These are phyloP conservation scores for Cymbopogon citratus DNA, from an alignment of 176 grass and related monocot genomes.

Conservation along the genomic window DNA sequence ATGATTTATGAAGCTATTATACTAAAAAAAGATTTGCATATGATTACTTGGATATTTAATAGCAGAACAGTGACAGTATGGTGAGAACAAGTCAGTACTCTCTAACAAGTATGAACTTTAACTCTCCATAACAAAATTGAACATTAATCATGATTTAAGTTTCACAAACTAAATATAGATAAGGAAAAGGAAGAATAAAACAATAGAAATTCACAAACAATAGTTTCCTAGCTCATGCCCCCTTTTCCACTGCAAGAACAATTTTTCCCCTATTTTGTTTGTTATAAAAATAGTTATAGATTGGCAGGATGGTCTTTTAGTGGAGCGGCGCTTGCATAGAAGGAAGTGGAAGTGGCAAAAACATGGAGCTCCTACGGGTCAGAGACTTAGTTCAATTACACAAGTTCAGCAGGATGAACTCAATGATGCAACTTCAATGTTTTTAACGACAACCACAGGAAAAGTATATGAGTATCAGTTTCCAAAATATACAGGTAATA, in stretches of 20 bases:
- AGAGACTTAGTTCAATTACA: constrained; percentile 66
- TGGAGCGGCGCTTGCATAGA: constrained; percentile 87
- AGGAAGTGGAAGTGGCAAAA: constrained; percentile 96
- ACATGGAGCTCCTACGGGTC: constrained; percentile 64
- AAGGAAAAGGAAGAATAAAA: background rate
- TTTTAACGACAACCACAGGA: constrained; percentile 71
- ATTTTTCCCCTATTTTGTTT: constrained; percentile 20
- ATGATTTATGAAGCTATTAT: background rate
- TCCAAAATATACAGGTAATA: constrained; percentile 49
- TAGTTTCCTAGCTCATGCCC: background rate
- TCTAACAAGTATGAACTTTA: constrained; percentile 2
- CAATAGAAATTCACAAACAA: background rate
- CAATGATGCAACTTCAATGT: constrained; percentile 50
- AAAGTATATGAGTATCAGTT: constrained; percentile 74
- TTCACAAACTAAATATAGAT: constrained; percentile 6
- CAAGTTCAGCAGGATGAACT: constrained; percentile 60
- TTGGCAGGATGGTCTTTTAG: constrained; percentile 96
- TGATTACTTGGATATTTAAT: constrained; percentile 2
- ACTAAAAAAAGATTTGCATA: background rate
- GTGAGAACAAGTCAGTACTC: background rate
- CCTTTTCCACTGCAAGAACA: background rate
- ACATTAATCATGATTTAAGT: background rate
- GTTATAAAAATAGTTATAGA: constrained; percentile 71
- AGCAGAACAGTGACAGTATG: background rate
- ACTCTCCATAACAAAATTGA: background rate